A percentile compares a stretch with the other conserved stretches of the same genome.
Conservation (phyloP, 2,329 filamentous ascomycete genomes). For the Pseudonectria foliicola region DNA sequence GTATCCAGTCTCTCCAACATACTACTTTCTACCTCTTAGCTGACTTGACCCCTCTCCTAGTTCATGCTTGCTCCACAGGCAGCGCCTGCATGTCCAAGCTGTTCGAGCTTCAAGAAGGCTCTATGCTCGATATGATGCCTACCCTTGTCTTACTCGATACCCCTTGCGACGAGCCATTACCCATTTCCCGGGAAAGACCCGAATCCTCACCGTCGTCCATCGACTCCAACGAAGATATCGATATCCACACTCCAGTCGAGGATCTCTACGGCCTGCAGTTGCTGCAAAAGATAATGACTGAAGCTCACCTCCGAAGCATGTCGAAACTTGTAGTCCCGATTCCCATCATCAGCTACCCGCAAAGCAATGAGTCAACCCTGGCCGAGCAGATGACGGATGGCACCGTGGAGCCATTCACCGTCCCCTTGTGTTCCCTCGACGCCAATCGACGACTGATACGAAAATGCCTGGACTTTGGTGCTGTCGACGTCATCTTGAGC, state of each 20-base stretch:
- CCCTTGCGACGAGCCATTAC: slow-evolving; percentile 41
- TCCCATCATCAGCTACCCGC: slow-evolving; percentile 41
- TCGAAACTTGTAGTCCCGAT: slow-evolving; percentile 51
- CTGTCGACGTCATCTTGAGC: slow-evolving; percentile 75
- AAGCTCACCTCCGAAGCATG: slow-evolving; percentile 48
- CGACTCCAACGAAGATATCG: slow-evolving; percentile 26
- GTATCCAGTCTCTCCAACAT: slow-evolving; percentile 8
- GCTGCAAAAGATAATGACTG: slow-evolving; percentile 50
- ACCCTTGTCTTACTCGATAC: slow-evolving; percentile 52
- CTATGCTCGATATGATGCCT: slow-evolving; percentile 45
- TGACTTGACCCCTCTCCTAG: slow-evolving; percentile 31
- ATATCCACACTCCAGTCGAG: slow-evolving; percentile 37
- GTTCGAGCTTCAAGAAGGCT: slow-evolving; percentile 45
- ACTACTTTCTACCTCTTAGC: slow-evolving; percentile 5
- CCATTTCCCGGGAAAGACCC: slow-evolving; percentile 26
- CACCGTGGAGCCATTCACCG: slow-evolving; percentile 29
- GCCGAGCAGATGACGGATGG: slow-evolving; percentile 31
- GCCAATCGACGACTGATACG: slow-evolving; percentile 44
- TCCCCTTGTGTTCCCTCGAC: slow-evolving; percentile 19
- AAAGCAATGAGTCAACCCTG: slow-evolving; percentile 17
- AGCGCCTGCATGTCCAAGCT: slow-evolving; percentile 46
- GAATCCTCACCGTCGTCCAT: slow-evolving; percentile 41
- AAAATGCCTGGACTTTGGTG: slow-evolving; percentile 76
- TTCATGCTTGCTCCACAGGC: slow-evolving; percentile 48
- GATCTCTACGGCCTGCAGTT: slow-evolving; percentile 50